These are phyloP conservation scores for Carex parvula DNA, from an alignment of 176 grass and related monocot genomes.

Conservation along the genomic window DNA sequence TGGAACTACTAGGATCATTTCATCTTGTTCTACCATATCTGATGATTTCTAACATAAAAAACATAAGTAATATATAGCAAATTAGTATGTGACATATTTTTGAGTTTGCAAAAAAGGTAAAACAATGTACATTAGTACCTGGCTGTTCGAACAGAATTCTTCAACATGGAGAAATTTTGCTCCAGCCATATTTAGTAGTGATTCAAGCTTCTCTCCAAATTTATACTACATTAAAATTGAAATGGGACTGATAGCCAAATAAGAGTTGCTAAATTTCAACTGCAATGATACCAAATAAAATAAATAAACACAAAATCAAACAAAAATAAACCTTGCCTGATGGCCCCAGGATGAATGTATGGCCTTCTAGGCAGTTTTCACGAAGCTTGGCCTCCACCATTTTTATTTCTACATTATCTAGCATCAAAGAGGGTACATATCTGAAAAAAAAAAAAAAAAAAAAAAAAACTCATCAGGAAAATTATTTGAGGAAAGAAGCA, in stretches of 20 bases:
- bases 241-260: conserved; percentile 11
- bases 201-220: conserved; percentile 72
- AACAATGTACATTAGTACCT: conserved; percentile 39
- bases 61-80: background rate
- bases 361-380: conserved; percentile 52
- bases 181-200: conserved; percentile 56
- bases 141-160: conserved; percentile 73
- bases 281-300: background rate
- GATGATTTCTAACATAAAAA: conserved; percentile 49
- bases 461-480: background rate
- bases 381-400: conserved; percentile 49
- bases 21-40: conserved; percentile 49
- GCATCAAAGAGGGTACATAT: conserved; percentile 58
- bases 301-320: conserved; percentile 11
- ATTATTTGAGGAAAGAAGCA: background rate
- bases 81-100: conserved; percentile 11
- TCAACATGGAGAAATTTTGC: conserved; percentile 61
- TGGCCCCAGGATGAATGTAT: conserved; percentile 75
- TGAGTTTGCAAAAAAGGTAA: background rate
- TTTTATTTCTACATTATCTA: conserved; percentile 64
- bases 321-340: conserved; percentile 48
- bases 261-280: background rate
- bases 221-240: conserved; percentile 57
- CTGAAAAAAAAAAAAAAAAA: no score
- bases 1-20: conserved; percentile 79